Evolutionary conservation across 805 yeast species (phyloP).

Genomic region (Ogataea pini): DNA sequence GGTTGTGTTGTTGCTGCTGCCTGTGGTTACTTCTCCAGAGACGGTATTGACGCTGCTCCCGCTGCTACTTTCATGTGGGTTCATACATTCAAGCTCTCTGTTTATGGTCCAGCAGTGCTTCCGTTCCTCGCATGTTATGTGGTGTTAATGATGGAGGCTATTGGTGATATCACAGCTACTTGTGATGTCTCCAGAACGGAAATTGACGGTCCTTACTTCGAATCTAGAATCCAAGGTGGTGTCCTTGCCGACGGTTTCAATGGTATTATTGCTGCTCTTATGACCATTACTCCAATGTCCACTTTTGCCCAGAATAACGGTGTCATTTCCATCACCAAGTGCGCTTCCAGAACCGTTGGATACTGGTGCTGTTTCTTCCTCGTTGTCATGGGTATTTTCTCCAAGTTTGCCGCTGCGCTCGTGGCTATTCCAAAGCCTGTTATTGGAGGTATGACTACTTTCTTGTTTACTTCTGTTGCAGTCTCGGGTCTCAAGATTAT

Average conservation of each 20-base stretch:
- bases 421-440: constrained; percentile 78
- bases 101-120: constrained; percentile 83
- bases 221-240: constrained; percentile 91
- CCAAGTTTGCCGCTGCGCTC: constrained; percentile 87
- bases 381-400: constrained; percentile 81
- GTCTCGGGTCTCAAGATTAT: constrained; percentile 60
- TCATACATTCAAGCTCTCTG: constrained; percentile 71
- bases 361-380: constrained; percentile 60
- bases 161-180: constrained; percentile 94
- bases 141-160: constrained; percentile 87
- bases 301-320: constrained; percentile 96
- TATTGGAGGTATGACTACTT: constrained; percentile 82
- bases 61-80: constrained; percentile 87
- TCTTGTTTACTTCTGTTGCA: constrained; percentile 56
- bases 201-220: constrained; percentile 79
- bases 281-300: constrained; percentile 87
- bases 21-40: constrained; percentile 70
- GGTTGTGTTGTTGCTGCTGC: constrained; percentile 95
- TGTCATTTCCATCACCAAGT: constrained; percentile 87
- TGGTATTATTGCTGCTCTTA: constrained; percentile 72
- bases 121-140: constrained; percentile 84
- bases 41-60: constrained; percentile 67
- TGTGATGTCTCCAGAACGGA: constrained; percentile 86
- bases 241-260: constrained; percentile 85
- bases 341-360: constrained; percentile 80